Conservation (phyloP, 306 rosid genomes). For the Nissolia schottii region DNA sequence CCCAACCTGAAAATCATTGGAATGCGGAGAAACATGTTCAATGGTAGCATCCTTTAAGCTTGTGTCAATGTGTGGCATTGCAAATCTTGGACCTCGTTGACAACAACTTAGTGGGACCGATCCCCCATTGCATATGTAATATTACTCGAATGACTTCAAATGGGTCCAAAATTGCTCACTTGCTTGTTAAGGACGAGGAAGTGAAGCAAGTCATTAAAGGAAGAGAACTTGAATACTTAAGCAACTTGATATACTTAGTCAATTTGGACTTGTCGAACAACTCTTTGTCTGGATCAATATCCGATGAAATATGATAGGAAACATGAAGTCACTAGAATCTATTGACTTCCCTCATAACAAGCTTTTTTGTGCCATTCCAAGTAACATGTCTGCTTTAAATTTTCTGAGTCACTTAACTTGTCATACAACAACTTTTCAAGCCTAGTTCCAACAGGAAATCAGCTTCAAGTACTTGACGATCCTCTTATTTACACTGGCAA, state of each 20-base stretch:
- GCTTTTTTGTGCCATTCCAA: not conserved
- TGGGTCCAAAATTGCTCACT: too few relatives aligned
- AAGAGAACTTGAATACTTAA: not conserved
- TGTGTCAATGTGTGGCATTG: not conserved
- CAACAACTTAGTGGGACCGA: not conserved
- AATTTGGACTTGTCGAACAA: not conserved
- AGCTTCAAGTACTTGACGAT: not conserved
- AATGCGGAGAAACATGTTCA: not conserved
- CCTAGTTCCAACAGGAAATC: not conserved
- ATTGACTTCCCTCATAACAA: too few relatives aligned
- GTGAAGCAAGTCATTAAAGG: not conserved
- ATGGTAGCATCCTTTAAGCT: not conserved
- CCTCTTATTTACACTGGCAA: too few relatives aligned
- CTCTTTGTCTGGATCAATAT: not conserved
- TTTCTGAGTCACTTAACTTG: not conserved
- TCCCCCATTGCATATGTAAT: constrained; percentile 15
- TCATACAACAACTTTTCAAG: not conserved
- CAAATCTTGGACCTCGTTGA: constrained; percentile 2
- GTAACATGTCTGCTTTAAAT: not conserved
- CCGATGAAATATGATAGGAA: not conserved
- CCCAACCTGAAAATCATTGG: too few relatives aligned
- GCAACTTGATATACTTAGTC: not conserved
- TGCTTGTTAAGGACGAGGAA: too few relatives aligned
- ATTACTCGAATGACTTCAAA: not conserved
- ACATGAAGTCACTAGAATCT: not conserved